These are phyloP conservation scores for Didymella keratinophila DNA, from an alignment of 2,329 filamentous ascomycete genomes.

Conservation along the genomic window DNA sequence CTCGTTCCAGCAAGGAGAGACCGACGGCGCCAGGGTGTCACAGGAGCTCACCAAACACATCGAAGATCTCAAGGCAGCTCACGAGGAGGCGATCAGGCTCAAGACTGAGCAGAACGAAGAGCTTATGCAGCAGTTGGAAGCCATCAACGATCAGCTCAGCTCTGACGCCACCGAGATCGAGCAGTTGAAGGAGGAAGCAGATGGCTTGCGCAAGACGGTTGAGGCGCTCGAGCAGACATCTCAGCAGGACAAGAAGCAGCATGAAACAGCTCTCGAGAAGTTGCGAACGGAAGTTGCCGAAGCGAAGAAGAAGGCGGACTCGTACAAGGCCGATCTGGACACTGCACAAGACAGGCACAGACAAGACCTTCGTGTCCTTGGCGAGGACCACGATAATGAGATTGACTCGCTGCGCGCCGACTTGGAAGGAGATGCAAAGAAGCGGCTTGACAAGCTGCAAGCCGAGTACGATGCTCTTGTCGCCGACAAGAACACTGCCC, in stretches of 20 bases:
- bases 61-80: slow-evolving; percentile 39
- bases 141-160: slow-evolving; percentile 46
- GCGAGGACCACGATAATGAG: slow-evolving; percentile 45
- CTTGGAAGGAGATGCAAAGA: slow-evolving; percentile 48
- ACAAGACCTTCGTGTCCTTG: slow-evolving; percentile 40
- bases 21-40: slow-evolving; percentile 41
- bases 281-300: slow-evolving; percentile 38
- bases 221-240: slow-evolving; percentile 43
- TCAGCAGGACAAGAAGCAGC: slow-evolving; percentile 38
- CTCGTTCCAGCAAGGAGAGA: slow-evolving; percentile 45
- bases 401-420: slow-evolving; percentile 48
- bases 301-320: slow-evolving; percentile 35
- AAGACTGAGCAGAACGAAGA: slow-evolving; percentile 45
- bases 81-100: slow-evolving; percentile 41
- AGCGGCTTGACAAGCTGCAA: slow-evolving; percentile 43
- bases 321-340: slow-evolving; percentile 42
- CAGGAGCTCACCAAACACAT: slow-evolving; percentile 46
- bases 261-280: slow-evolving; percentile 35
- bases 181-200: slow-evolving; percentile 39
- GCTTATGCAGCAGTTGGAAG: slow-evolving; percentile 44
- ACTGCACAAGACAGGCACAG: slow-evolving; percentile 36
- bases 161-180: slow-evolving; percentile 40
- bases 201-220: slow-evolving; percentile 43
- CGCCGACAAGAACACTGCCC: slow-evolving; percentile 36
- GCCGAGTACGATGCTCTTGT: slow-evolving; percentile 43